These are phyloP conservation scores for Dipteronia sinensis DNA, from an alignment of 345 rosid species.

Conservation along the genomic window DNA sequence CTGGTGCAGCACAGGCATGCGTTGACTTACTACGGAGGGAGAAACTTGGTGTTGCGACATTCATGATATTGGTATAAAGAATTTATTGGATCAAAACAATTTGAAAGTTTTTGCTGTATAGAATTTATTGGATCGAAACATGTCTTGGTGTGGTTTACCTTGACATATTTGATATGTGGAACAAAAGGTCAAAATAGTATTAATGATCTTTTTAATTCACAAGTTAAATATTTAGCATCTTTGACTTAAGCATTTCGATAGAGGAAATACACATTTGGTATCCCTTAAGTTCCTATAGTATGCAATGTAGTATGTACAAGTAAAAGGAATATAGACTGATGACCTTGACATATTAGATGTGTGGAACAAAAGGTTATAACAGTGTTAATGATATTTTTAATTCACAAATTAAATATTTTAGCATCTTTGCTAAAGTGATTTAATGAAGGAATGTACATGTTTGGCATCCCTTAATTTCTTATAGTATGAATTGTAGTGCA, in stretches of 20 bases:
- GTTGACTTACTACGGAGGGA: constrained; percentile 88
- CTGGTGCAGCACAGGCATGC: constrained; percentile 89
- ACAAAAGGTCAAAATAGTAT: neutral
- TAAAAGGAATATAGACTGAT: neutral
- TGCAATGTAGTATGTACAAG: neutral
- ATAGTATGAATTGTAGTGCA: too few relatives aligned
- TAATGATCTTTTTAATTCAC: neutral
- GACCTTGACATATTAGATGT: neutral
- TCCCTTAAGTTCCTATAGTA: neutral
- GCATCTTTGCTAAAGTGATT: neutral
- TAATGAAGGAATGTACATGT: neutral
- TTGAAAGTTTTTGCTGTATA: neutral
- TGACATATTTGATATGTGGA: neutral
- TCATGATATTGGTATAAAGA: constrained; percentile 84
- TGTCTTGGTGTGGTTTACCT: neutral
- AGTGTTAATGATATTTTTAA: neutral
- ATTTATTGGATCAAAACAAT: neutral
- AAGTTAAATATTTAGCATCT: neutral
- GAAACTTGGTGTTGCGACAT: constrained; percentile 91
- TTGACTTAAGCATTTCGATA: neutral
- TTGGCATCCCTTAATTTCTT: neutral
- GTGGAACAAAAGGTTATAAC: neutral
- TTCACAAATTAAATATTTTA: neutral
- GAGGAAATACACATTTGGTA: neutral
- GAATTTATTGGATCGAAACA: neutral